These are phyloP conservation scores for Barbatosphaeria neglecta DNA, from an alignment of 495 filamentous ascomycete genomes.

Conservation along the genomic window DNA sequence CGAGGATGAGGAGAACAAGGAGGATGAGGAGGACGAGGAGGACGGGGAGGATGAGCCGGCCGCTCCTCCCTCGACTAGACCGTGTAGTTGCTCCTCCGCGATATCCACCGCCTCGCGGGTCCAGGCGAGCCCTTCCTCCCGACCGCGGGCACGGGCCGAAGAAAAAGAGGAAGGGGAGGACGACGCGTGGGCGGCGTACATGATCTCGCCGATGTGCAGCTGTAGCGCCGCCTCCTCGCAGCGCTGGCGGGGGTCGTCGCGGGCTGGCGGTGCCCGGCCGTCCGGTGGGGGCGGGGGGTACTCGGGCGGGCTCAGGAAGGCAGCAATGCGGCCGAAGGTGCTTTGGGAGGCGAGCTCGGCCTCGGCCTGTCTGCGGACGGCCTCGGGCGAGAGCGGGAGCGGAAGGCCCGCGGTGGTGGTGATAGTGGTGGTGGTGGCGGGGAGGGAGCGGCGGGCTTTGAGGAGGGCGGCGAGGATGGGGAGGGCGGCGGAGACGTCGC, in stretches of 20 bases:
- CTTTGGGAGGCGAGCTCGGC: slow-evolving; percentile 6
- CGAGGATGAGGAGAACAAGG: no score
- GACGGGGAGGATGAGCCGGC: no score
- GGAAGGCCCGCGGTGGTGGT: no score
- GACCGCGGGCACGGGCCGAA: no score
- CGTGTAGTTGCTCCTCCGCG: slow-evolving; percentile 40
- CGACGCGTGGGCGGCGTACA: slow-evolving; percentile 47
- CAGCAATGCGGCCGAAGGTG: slow-evolving; percentile 17
- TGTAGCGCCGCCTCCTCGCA: slow-evolving; percentile 81
- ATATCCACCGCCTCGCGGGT: slow-evolving; percentile 69
- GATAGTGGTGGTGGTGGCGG: no score
- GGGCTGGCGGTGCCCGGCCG: slow-evolving; percentile 52
- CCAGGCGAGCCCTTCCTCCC: slow-evolving; percentile 67
- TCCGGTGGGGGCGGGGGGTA: slow-evolving; percentile 56
- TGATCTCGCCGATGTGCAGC: slow-evolving; percentile 86
- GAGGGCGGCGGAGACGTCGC: slow-evolving; percentile 51
- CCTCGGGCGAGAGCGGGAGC: slow-evolving; percentile 2
- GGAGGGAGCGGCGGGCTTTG: slow-evolving; percentile 48
- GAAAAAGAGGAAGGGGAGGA: no score
- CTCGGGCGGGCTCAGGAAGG: slow-evolving; percentile 35
- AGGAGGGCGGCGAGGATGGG: slow-evolving; percentile 82
- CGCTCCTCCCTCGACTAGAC: no score
- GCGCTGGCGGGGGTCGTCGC: slow-evolving; percentile 43
- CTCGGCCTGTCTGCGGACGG: slow-evolving; percentile 2
- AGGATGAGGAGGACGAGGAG: no score